Base-by-base conservation (phyloP, 176 grass and related monocot species). In the Poa annua region DNA sequence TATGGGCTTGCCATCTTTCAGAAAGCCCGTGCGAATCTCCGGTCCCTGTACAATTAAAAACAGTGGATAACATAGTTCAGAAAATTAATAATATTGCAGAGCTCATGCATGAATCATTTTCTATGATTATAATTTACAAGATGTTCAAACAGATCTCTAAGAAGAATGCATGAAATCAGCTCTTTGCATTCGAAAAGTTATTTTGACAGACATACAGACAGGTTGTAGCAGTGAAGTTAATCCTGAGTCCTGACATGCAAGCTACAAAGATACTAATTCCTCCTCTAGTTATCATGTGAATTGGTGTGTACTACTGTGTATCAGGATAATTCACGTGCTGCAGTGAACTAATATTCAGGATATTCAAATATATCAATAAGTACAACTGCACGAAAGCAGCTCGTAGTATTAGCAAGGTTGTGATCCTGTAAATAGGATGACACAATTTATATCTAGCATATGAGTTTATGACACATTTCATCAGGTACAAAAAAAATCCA, bases 1-100 rank as follows among this genome's bases (percentile, higher is more conserved):
- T 76, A 97, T 60, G 33, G 86, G 86, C 17, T 94, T 92, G 49
- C 75, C 86, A 71, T 92, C 92, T 82, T 89, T 89, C 64, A 94
- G 8, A 87, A 97, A 89, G 4, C 92, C 92, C 3, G 90, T 97
- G 22, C 92, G 88, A 11, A 97, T 97, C 88, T 94, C 95, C 66
- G 92, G 90, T 6, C 95, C 95, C 92, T 97, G 47, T 44, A 84
- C 8, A 72, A 65, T 84, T 8, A 67, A 57, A 74, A 14, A 64
- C 5, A 66, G 17, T 35, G 47, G 81, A 39, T 80, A 70, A 32
- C n/a, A 65, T 38, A 53, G 57, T 66, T 66, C 1, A 67, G 4
- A 14, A 88, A 42, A 55, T 3, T 60, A 84, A 66, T 7, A 38
- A 39, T 17, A 26, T 60, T 71, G 59, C 17, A 56, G 15, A 49